Evolutionary conservation across 2,329 filamentous ascomycete genomes (phyloP).

Genomic region (Fusarium fujikuroi): DNA sequence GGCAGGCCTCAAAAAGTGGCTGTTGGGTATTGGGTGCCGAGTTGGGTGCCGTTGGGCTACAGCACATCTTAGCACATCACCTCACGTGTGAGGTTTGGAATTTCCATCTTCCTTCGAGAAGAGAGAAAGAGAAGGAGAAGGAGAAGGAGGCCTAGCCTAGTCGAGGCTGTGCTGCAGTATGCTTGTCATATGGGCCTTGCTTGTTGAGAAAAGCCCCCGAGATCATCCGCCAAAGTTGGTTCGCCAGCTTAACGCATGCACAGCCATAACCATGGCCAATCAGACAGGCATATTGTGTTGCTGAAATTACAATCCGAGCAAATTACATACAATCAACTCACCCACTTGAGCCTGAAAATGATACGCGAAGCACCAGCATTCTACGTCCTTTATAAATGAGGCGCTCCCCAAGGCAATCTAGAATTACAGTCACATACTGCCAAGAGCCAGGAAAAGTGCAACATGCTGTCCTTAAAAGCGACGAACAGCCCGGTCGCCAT

Average conservation of each 20-base stretch:
- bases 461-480: conserved; percentile 25
- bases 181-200: conserved; percentile 16
- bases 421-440: conserved; percentile 4
- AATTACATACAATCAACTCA: conserved; percentile 2
- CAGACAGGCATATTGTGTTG: neutral
- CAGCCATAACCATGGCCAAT: conserved; percentile 21
- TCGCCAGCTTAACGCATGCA: conserved; percentile 16
- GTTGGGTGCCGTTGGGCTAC: conserved; percentile 38
- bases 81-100: conserved; percentile 14
- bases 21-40: conserved; percentile 32
- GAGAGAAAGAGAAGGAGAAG: neutral
- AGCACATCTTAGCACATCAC: conserved; percentile 2
- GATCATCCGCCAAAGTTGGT: conserved; percentile 7
- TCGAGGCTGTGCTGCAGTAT: conserved; percentile 28
- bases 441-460: conserved; percentile 17
- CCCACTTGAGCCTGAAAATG: conserved; percentile 6
- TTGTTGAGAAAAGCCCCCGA: neutral
- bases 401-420: conserved; percentile 24
- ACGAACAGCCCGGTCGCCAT: neutral
- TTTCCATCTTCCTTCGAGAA: conserved; percentile 29
- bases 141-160: neutral
- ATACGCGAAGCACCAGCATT: conserved; percentile 19
- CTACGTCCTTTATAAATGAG: conserved; percentile 28
- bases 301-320: conserved; percentile 25
- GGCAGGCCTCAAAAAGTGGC: conserved; percentile 32